These are phyloP conservation scores for Tylopilus orsonianus DNA, from an alignment of 1,284 basidiomycete species.

Conservation along the genomic window DNA sequence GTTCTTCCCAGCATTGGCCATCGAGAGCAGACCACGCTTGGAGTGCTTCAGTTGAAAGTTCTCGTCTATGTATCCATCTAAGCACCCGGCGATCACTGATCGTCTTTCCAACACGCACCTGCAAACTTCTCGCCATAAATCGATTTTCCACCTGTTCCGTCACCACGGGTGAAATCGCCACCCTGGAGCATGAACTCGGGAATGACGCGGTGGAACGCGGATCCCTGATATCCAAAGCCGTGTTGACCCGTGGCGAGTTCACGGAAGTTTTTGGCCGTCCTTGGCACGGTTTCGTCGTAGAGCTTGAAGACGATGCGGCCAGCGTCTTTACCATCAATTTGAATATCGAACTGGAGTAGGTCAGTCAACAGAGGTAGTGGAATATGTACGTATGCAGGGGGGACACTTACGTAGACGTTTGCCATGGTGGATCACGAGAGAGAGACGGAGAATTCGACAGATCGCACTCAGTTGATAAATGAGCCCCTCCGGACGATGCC, in stretches of 20 bases:
- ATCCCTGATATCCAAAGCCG: conserved; percentile 64
- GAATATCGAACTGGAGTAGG: conserved; percentile 70
- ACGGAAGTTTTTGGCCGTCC: conserved; percentile 87
- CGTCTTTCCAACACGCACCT: conserved; percentile 36
- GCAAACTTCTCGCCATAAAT: conserved; percentile 88
- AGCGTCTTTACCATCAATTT: conserved; percentile 50
- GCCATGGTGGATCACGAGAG: conserved; percentile 34
- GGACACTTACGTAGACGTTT: conserved; percentile 42
- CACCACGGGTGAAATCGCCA: conserved; percentile 67
- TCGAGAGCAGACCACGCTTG: conserved; percentile 83
- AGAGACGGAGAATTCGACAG: background rate
- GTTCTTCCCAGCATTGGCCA: conserved; percentile 84
- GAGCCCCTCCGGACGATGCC: conserved; percentile 20
- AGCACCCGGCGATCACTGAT: background rate
- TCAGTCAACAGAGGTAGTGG: background rate
- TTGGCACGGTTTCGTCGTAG: conserved; percentile 70
- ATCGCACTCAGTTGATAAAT: background rate
- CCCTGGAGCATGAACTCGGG: conserved; percentile 64
- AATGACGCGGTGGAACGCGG: conserved; percentile 81
- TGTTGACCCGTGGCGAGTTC: conserved; percentile 82
- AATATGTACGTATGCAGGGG: background rate
- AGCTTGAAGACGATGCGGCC: conserved; percentile 87
- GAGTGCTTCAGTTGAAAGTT: conserved; percentile 82
- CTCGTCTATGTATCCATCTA: conserved; percentile 60
- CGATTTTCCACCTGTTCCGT: conserved; percentile 91